Evolutionary conservation across 148 eudicot genomes (phyloP).

Genomic region (Nyssa sinensis): DNA sequence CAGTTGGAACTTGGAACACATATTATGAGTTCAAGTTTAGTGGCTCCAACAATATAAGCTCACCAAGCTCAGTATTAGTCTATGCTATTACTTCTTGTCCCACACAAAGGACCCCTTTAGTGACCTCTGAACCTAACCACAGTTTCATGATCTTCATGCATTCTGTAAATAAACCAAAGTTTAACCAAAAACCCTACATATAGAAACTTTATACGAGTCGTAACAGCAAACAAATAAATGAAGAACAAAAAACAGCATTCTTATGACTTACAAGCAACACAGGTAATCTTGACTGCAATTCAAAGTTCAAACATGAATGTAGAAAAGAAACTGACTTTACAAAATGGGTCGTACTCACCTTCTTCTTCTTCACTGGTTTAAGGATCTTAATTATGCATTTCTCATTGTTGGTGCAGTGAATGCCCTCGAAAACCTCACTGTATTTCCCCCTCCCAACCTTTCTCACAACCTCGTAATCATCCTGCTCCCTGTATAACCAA

Average conservation of each 20-base stretch:
- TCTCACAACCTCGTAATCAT: conserved; percentile 95
- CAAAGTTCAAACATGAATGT: background rate
- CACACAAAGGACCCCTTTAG: background rate
- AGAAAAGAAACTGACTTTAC: background rate
- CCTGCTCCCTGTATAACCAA: conserved; percentile 67
- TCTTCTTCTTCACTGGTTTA: conserved; percentile 95
- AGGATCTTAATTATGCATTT: conserved; percentile 94
- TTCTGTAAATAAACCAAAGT: background rate
- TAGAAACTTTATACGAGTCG: no score
- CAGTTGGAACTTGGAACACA: background rate
- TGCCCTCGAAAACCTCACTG: conserved; percentile 92
- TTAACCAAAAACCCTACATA: background rate
- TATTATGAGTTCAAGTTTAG: background rate
- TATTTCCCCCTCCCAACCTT: conserved; percentile 96
- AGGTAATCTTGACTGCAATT: background rate
- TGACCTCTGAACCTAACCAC: background rate
- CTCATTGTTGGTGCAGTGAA: conserved; percentile 68
- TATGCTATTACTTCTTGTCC: background rate
- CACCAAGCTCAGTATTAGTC: background rate
- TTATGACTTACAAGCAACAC: no score
- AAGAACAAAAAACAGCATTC: no score
- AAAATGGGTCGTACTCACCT: conserved; percentile 36
- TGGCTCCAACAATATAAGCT: background rate
- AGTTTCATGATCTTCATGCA: background rate
- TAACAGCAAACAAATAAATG: no score